phyloP scores from a whole-genome alignment of 208 protist species.

The Leishmania lainsoni region DNA sequence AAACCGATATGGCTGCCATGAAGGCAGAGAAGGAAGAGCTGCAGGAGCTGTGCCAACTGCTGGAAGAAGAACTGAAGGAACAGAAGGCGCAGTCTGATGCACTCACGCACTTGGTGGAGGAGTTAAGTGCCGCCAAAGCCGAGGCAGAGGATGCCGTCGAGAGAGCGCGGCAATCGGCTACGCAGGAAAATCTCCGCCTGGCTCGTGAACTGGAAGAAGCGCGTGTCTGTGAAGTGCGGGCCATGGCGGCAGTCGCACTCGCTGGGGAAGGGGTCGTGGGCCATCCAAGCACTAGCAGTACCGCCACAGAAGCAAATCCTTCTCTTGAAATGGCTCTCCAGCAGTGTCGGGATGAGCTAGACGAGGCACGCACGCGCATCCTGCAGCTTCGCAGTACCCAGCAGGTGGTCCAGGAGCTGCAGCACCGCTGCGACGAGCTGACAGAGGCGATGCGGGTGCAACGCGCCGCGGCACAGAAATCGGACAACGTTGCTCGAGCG shows the following conservation, averaged over 20 bases:
- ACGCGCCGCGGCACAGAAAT: constrained; percentile 8
- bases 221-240: constrained; percentile 10
- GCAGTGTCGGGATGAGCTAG: constrained; percentile 23
- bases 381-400: constrained; percentile 22
- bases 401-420: constrained; percentile 28
- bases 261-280: not conserved
- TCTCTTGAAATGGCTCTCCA: constrained; percentile 6
- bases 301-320: not conserved
- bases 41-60: constrained; percentile 41
- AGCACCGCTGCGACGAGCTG: constrained; percentile 29
- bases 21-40: constrained; percentile 21
- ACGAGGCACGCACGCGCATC: constrained; percentile 23
- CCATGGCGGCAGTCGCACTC: not conserved
- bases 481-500: not conserved
- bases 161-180: constrained; percentile 5
- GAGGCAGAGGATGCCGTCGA: constrained; percentile 22
- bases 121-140: constrained; percentile 24
- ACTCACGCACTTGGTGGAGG: constrained; percentile 28
- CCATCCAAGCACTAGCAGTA: not conserved
- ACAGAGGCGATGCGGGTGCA: constrained; percentile 6
- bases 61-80: constrained; percentile 45
- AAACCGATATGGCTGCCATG: not conserved
- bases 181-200: constrained; percentile 15
- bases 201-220: constrained; percentile 21
- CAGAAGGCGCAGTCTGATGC: constrained; percentile 42